A percentile compares a stretch with the other conserved stretches of the same genome.
Conservation (phyloP, 2,329 filamentous ascomycete species). For the Claviceps citrina region DNA sequence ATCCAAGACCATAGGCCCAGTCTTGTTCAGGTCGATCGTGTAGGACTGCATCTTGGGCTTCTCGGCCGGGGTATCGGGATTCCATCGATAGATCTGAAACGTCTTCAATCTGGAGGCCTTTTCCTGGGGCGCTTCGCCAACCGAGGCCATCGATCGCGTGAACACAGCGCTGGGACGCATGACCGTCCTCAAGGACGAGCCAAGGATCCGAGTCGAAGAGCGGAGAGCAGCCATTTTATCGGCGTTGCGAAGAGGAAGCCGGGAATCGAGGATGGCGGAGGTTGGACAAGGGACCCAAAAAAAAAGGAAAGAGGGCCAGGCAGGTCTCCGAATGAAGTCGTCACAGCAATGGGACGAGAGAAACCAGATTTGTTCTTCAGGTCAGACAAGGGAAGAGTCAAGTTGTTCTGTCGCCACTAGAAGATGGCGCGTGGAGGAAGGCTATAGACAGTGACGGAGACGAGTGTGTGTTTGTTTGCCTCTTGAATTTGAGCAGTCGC, state of each 20-base stretch:
- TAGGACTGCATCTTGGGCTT: slow-evolving; percentile 96
- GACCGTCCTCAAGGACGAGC: slow-evolving; percentile 27
- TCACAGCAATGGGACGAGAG: not conserved
- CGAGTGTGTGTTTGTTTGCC: not conserved
- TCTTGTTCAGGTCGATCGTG: slow-evolving; percentile 94
- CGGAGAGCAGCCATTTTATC: slow-evolving; percentile 51
- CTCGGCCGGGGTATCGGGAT: slow-evolving; percentile 76
- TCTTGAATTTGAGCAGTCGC: slow-evolving; percentile 5
- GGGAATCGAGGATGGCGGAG: too few species aligned
- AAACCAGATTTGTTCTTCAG: not conserved
- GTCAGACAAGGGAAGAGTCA: too few species aligned
- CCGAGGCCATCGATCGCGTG: slow-evolving; percentile 38
- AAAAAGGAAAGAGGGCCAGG: not conserved
- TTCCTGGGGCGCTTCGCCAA: slow-evolving; percentile 43
- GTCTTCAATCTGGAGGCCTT: slow-evolving; percentile 66
- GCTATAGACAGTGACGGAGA: too few species aligned
- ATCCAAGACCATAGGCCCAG: slow-evolving; percentile 94
- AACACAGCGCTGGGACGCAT: slow-evolving; percentile 26
- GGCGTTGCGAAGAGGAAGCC: too few species aligned
- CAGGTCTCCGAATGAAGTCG: too few species aligned
- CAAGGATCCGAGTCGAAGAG: slow-evolving; percentile 38
- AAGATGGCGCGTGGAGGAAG: not conserved
- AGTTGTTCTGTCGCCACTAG: not conserved
- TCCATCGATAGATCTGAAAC: slow-evolving; percentile 98
- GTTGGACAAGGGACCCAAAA: too few species aligned